Evolutionary conservation across 441 rosid genomes (phyloP), one percentile per base, ranked within the genome.

Genomic region (Manihot esculenta): DNA sequence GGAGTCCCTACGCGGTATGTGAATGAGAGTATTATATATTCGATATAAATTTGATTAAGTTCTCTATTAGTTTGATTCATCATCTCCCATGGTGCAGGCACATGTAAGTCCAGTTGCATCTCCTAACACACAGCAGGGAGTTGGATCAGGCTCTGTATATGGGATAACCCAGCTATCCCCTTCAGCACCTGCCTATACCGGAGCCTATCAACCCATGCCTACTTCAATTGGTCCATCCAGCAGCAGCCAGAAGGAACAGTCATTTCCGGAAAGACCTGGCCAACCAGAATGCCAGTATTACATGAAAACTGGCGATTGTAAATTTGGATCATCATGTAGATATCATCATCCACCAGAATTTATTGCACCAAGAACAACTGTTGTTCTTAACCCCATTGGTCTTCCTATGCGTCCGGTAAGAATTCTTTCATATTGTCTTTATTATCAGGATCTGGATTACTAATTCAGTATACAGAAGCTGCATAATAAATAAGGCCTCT

Each of bases 321-420:
- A 84, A 83, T 94, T 81, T 50, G 98, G 98, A 80, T 86, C 98
- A 54, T 90, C 87, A 0, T 94, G 99, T 84, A 86, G 81, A 88
- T 94, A 87, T 76, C 94, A 94, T 80, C 99, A 94, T 77, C 99
- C 98, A 14, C 84, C 84, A 47, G 97, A 90, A 68, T 73, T 76
- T 56, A 73, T 79, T 69, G 79, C 79, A 45, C 85, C 86, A 38
- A 89, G 79, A 77, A 42, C 84, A 10, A 79, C 83, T 71, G 77
- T 85, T 50, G 71, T 76, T 77, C 85, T 88, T 61, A 88, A 94
- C 77, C 85, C 93, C 70, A 64, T 83, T 62, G 97, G 99, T 71
- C 89, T 94, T 72, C 99, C 99, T 66, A 72, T 92, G 74, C 97
- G 96, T 64, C 96, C 90, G 0, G 99, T 94, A 82, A 89, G 97